These are phyloP conservation scores for Morella rubra DNA, from an alignment of 306 rosid species.

Conservation along the genomic window DNA sequence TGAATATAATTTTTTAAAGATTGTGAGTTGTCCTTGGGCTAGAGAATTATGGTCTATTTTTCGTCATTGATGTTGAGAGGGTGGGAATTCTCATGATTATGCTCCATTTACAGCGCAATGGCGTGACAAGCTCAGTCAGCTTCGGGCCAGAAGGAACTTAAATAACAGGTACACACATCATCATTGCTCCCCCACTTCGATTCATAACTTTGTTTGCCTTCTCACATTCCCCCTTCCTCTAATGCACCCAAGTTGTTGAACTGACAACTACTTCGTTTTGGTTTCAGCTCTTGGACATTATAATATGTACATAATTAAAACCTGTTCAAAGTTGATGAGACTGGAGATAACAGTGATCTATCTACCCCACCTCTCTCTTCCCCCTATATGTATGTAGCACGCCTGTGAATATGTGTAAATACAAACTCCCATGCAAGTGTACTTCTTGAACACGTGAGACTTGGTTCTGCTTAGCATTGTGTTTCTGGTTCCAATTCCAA, in stretches of 20 bases:
- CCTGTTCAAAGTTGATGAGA: slow-evolving; percentile 22
- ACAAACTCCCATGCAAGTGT: slow-evolving; percentile 16
- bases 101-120: slow-evolving; percentile 48
- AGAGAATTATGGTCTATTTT: background rate
- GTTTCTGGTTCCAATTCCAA: slow-evolving; percentile 1
- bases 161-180: slow-evolving; percentile 29
- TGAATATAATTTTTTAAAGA: background rate
- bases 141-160: slow-evolving; percentile 54
- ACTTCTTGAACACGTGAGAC: slow-evolving; percentile 17
- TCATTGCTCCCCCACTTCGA: background rate
- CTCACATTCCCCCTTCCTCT: background rate
- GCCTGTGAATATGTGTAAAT: slow-evolving; percentile 36
- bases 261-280: background rate
- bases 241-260: background rate
- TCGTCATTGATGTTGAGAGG: background rate
- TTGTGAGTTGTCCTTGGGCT: background rate
- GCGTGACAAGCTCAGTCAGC: slow-evolving; percentile 63
- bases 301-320: slow-evolving; percentile 40
- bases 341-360: background rate
- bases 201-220: background rate
- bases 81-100: background rate
- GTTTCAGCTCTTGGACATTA: slow-evolving; percentile 25
- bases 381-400: slow-evolving; percentile 21
- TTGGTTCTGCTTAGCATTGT: slow-evolving; percentile 5
- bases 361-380: slow-evolving; percentile 5